phyloP scores from a whole-genome alignment of 306 rosid species.

The Abrus pulchellus region DNA sequence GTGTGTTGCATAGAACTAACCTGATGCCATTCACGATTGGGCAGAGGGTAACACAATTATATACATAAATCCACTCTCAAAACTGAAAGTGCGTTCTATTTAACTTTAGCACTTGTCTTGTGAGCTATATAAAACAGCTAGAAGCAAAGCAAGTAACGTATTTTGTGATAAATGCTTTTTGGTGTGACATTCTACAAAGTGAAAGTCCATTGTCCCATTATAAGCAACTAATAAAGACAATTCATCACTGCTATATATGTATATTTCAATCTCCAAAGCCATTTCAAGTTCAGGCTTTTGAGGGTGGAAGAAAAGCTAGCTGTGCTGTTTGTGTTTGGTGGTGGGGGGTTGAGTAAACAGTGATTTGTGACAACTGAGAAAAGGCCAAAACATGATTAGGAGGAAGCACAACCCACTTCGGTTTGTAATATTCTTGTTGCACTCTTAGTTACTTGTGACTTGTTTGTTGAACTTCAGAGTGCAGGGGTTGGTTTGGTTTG shows the following conservation, averaged over 20 bases:
- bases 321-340: slow-evolving; percentile 11
- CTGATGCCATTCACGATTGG: background rate
- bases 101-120: slow-evolving; percentile 12
- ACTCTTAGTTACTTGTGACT: slow-evolving; percentile 28
- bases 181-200: slow-evolving; percentile 47
- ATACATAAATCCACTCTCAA: slow-evolving; percentile 2
- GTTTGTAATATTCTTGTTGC: slow-evolving; percentile 21
- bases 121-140: background rate
- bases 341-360: slow-evolving; percentile 9
- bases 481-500: slow-evolving; percentile 32
- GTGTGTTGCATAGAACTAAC: background rate
- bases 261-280: slow-evolving; percentile 24
- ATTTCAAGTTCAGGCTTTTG: slow-evolving; percentile 20
- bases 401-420: slow-evolving; percentile 26
- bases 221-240: slow-evolving; percentile 48
- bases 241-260: slow-evolving; percentile 36
- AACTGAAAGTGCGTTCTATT: slow-evolving; percentile 28
- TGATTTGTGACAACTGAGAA: background rate
- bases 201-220: slow-evolving; percentile 64
- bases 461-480: slow-evolving; percentile 13
- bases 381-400: slow-evolving; percentile 40
- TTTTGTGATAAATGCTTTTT: slow-evolving; percentile 25
- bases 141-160: slow-evolving; percentile 6
- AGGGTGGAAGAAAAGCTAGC: background rate
- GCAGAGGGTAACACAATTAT: slow-evolving; percentile 14